These are phyloP conservation scores for Thermochaetoides thermophila DNA, from an alignment of 495 filamentous ascomycete genomes.

Conservation along the genomic window DNA sequence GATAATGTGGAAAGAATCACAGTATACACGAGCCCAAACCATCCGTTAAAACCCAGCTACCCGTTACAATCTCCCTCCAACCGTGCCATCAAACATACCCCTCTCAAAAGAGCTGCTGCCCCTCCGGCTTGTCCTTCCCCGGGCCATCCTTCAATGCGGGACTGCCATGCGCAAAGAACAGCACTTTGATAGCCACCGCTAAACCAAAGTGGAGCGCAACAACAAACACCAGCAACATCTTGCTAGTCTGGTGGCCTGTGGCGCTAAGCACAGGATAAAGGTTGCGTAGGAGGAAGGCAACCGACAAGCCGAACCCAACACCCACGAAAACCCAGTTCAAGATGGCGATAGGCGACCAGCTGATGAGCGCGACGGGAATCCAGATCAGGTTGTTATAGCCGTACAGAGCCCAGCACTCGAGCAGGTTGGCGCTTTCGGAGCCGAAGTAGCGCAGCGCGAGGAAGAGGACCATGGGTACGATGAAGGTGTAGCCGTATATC, in stretches of 20 bases:
- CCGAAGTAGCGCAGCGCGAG: conserved; percentile 88
- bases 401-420: conserved; percentile 90
- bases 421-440: conserved; percentile 67
- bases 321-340: conserved; percentile 91
- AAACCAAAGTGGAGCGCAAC: conserved; percentile 74
- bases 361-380: conserved; percentile 86
- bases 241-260: conserved; percentile 82
- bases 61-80: no score
- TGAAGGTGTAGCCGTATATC: conserved; percentile 82
- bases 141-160: conserved; percentile 39
- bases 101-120: conserved; percentile 16
- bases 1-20: no score
- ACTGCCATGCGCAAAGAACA: conserved; percentile 84
- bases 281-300: conserved; percentile 79
- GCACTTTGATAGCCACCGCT: conserved; percentile 81
- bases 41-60: no score
- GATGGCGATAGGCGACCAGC: conserved; percentile 67
- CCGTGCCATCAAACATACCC: no score
- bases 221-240: conserved; percentile 71
- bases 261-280: conserved; percentile 86
- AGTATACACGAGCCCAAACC: no score
- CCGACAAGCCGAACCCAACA: conserved; percentile 74
- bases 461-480: conserved; percentile 76
- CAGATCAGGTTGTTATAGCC: conserved; percentile 92
- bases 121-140: conserved; percentile 5